Percentiles rank a stretch among this genome's conserved stretches.
phyloP scores from a whole-genome alignment of 257 asterid genomes.

The Ophiorrhiza pumila region DNA sequence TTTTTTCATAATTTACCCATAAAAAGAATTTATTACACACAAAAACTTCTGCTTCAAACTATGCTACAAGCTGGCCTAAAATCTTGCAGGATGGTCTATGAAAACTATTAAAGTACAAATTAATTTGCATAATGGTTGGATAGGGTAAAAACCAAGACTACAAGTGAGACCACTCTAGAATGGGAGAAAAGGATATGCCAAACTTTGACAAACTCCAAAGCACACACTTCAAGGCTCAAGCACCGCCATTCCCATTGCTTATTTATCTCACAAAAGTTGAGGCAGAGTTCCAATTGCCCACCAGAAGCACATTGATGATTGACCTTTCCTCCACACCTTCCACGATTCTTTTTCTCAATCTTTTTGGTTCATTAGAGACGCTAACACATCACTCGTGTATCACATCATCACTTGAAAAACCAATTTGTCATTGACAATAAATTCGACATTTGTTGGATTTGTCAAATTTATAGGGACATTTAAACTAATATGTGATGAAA shows the following conservation, averaged over 20 bases:
- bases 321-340: neutral
- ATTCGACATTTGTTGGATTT: too few relatives aligned
- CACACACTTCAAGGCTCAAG: neutral
- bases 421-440: conserved; percentile 1
- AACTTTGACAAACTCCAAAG: neutral
- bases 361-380: neutral
- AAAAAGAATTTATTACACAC: neutral
- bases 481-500: too few relatives aligned
- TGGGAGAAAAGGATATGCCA: too few relatives aligned
- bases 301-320: conserved; percentile 14
- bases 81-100: neutral
- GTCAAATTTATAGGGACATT: too few relatives aligned
- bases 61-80: neutral
- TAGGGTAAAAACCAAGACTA: neutral
- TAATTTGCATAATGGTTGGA: neutral
- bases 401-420: neutral
- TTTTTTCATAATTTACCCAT: too few relatives aligned
- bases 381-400: neutral
- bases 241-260: conserved; percentile 7
- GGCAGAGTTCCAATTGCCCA: neutral
- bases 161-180: neutral
- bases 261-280: neutral
- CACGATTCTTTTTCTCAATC: conserved; percentile 8
- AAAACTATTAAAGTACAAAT: too few relatives aligned
- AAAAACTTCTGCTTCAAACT: neutral